Evolutionary conservation across 768 basidiomycete species (phyloP), one percentile per base, ranked within the genome.

Genomic region (Dictyophora rubrovolvata): DNA sequence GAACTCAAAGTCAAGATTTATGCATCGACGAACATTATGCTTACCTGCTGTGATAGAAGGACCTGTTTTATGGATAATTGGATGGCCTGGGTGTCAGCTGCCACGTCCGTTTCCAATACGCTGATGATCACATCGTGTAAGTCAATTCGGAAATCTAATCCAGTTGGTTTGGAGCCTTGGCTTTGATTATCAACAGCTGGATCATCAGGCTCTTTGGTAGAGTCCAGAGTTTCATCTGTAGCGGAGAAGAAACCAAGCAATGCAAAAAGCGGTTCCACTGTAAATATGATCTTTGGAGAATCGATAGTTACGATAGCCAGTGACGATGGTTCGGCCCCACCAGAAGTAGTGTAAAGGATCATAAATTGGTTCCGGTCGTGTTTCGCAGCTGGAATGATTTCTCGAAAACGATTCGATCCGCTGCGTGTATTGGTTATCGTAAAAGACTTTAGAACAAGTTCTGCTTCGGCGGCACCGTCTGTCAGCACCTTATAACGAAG

Each of bases 291-390:
- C 67, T 87, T 83, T 5, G 96, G 96, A 20, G 91, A 92, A 66
- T 99, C 96, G 28, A 99, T 77, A 0, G 90, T 92, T 35, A 95
- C 74, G 58, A 98, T 79, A 6, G 84, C 86, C n/a, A 92, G 75
- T 3, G 89, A 76, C 37, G 83, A 75, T 20, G 73, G 68, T 54
- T 77, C 73, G 9, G 68, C 48, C 0, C 83, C 83, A 16, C 86
- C 85, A 11, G 91, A 78, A 63, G 80, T 80, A 1, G 89, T 89
- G 70, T 89, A 97, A 34, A 96, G 79, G 17, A 96, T 68, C 90
- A 95, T 96, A 68, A 98, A 87, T 66, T 96, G 92, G 61, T 94
- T 93, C 54, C 89, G 77, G 60, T 86, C 81, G 65, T 96, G 92
- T 59, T 85, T 81, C 14, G 91, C 87, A 5, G 93, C 86, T 12